These are phyloP conservation scores for Chalciporus sp. DNA, from an alignment of 1,284 basidiomycete species.

Conservation along the genomic window DNA sequence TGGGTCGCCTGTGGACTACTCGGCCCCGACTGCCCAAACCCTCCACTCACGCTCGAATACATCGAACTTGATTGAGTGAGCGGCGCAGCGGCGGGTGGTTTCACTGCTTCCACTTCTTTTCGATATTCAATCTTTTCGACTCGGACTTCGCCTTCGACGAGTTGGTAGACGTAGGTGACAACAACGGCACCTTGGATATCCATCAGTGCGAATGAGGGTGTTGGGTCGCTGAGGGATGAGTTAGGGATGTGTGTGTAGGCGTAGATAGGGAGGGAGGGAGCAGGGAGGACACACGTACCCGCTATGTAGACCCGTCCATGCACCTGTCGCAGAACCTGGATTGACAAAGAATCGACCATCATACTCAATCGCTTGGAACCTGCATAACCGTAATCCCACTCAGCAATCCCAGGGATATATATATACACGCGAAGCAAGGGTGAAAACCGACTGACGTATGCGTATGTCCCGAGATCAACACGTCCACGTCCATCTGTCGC, in stretches of 20 bases:
- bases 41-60: conserved; percentile 21
- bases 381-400: conserved; percentile 30
- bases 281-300: conserved; percentile 46
- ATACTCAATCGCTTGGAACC: conserved; percentile 93
- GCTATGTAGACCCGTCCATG: conserved; percentile 81
- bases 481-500: conserved; percentile 96
- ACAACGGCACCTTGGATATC: conserved; percentile 94
- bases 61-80: conserved; percentile 28
- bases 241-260: neutral
- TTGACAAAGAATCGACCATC: conserved; percentile 95
- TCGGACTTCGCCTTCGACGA: conserved; percentile 89
- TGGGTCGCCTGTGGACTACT: conserved; percentile 29
- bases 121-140: conserved; percentile 86
- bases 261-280: neutral
- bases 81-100: conserved; percentile 23
- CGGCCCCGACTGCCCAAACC: conserved; percentile 24
- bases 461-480: conserved; percentile 91
- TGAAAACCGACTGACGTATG: conserved; percentile 68
- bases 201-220: conserved; percentile 89
- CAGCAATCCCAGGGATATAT: neutral
- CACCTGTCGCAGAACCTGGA: conserved; percentile 94
- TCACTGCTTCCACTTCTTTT: conserved; percentile 59
- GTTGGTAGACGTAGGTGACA: conserved; percentile 94
- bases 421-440: neutral
- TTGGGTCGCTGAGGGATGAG: conserved; percentile 51